These are phyloP conservation scores for Lasiosphaeris hirsuta DNA, from an alignment of 495 filamentous ascomycete species.

Conservation along the genomic window DNA sequence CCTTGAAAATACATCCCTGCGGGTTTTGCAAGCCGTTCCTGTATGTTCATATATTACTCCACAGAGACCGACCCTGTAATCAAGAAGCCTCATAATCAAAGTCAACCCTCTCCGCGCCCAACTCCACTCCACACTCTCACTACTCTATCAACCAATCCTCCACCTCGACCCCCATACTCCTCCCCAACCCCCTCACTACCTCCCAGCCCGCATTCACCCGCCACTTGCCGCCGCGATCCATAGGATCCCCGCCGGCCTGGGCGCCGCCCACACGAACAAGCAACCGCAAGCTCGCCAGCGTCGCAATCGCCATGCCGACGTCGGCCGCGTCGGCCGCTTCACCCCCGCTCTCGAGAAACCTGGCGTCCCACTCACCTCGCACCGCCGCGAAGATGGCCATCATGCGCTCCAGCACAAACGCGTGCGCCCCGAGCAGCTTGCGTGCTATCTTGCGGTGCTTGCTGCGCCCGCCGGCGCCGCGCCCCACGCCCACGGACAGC, in stretches of 20 bases:
- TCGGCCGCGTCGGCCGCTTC: conserved; percentile 46
- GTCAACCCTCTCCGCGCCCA: no score
- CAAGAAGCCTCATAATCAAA: no score
- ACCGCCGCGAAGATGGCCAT: conserved; percentile 84
- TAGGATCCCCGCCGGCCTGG: conserved; percentile 46
- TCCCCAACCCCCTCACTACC: conserved; percentile 57
- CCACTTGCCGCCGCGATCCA: conserved; percentile 69
- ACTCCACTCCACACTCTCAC: no score
- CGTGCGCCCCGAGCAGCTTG: conserved; percentile 67
- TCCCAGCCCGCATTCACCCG: conserved; percentile 76
- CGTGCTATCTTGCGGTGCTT: conserved; percentile 68
- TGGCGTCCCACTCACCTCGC: conserved; percentile 59
- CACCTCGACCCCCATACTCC: conserved; percentile 68
- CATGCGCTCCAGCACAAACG: conserved; percentile 83
- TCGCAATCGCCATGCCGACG: conserved; percentile 70
- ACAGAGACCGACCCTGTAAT: no score
- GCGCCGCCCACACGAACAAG: conserved; percentile 55
- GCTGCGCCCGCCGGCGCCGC: conserved; percentile 46
- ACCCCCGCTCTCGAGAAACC: background rate
- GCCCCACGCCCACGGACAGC: conserved; percentile 17
- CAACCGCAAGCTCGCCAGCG: conserved; percentile 72
- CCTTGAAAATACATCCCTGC: no score
- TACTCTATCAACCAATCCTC: conserved; percentile 65
- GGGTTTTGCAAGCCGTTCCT: no score
- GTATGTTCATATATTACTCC: no score